These are phyloP conservation scores for Saccharomycopsis sp. DNA, from an alignment of 805 yeast species.

Conservation along the genomic window DNA sequence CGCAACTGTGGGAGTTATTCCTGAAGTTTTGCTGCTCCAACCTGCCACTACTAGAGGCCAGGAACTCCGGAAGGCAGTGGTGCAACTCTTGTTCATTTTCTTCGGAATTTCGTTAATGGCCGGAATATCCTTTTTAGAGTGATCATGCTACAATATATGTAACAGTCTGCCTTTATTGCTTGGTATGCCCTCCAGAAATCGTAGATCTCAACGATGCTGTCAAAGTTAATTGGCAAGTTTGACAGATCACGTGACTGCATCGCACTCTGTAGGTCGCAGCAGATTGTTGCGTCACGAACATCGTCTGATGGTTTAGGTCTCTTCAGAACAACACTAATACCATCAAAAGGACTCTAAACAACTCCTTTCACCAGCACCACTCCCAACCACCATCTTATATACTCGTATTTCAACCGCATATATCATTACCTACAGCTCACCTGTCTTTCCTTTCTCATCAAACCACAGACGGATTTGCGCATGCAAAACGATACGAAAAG, in stretches of 20 bases:
- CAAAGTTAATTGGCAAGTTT: neutral
- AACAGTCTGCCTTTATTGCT: constrained; percentile 2
- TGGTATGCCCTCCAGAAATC: neutral
- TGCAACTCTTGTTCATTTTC: constrained; percentile 43
- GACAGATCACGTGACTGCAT: neutral
- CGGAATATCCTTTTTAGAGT: constrained; percentile 41
- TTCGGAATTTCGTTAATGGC: constrained; percentile 57
- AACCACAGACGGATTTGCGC: too few relatives aligned
- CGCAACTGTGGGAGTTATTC: constrained; percentile 69
- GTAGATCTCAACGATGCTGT: neutral
- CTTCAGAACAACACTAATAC: too few relatives aligned
- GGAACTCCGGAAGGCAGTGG: constrained; percentile 35
- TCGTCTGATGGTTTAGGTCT: too few relatives aligned
- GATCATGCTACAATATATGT: too few relatives aligned
- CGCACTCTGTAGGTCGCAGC: neutral
- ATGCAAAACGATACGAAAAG: too few relatives aligned
- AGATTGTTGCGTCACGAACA: neutral
- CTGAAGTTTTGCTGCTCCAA: constrained; percentile 52
- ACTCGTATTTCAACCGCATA: too few relatives aligned
- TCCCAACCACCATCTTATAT: too few relatives aligned
- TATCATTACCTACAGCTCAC: too few relatives aligned
- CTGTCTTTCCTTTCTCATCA: too few relatives aligned
- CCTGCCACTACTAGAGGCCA: constrained; percentile 30
- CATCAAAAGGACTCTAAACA: too few relatives aligned
- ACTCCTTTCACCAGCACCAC: too few relatives aligned